A percentile compares a stretch with the other conserved stretches of the same genome.
Conservation (phyloP, 179 eudicot genomes). For the Silene coronaria region DNA sequence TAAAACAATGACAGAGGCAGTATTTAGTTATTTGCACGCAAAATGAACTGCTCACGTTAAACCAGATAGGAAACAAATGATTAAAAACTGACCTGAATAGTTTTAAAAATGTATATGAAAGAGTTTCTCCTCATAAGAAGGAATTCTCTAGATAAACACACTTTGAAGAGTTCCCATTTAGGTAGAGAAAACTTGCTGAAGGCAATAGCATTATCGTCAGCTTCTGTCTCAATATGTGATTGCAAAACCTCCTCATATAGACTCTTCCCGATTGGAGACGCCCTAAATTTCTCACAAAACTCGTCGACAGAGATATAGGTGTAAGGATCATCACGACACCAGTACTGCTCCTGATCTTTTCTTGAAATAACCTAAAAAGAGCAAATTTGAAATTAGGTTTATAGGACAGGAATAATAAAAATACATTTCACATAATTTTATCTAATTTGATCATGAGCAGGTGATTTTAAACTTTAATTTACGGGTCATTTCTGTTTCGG, state of each 20-base stretch:
- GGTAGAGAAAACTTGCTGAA: constrained; percentile 54
- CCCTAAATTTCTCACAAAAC: constrained; percentile 48
- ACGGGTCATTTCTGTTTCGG: too few species aligned
- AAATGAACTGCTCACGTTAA: not conserved
- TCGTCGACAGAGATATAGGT: constrained; percentile 43
- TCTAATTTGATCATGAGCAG: too few species aligned
- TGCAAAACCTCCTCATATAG: constrained; percentile 42
- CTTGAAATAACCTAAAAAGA: constrained; percentile 60
- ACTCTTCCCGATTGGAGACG: constrained; percentile 42
- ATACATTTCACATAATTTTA: too few species aligned
- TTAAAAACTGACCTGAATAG: constrained; percentile 44
- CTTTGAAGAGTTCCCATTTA: constrained; percentile 63
- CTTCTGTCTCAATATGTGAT: constrained; percentile 37
- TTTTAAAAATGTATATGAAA: constrained; percentile 60
- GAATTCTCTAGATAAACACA: constrained; percentile 69
- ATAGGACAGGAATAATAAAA: not conserved
- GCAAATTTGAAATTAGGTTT: not conserved
- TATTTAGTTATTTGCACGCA: too few species aligned
- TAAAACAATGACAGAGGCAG: too few species aligned
- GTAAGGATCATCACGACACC: constrained; percentile 39
- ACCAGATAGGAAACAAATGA: not conserved
- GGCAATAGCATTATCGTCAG: constrained; percentile 49
- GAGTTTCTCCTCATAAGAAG: constrained; percentile 74
- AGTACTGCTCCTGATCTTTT: constrained; percentile 80
- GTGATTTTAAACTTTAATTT: too few species aligned